Conservation (phyloP, 2,329 filamentous ascomycete genomes). For the Malbranchea cinnamomea region DNA sequence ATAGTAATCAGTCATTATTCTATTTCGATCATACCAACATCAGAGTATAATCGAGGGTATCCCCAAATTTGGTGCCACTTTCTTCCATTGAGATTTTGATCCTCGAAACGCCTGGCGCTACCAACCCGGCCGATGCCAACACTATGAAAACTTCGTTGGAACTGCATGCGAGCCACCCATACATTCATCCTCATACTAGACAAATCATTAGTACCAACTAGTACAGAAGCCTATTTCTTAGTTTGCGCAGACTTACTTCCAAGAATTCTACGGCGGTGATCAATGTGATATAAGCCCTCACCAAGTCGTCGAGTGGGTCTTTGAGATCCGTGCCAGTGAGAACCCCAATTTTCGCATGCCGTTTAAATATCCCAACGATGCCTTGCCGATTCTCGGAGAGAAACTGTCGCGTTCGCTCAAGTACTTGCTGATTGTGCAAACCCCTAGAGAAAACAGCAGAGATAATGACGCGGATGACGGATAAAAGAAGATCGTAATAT, state of each 20-base stretch:
- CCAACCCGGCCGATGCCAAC: too few species aligned
- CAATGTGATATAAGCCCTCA: slow-evolving; percentile 71
- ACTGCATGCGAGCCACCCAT: too few species aligned
- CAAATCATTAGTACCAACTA: too few species aligned
- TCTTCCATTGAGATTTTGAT: too few species aligned
- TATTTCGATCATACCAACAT: too few species aligned
- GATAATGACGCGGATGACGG: slow-evolving; percentile 66
- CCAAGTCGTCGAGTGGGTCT: slow-evolving; percentile 56
- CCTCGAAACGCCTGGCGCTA: too few species aligned
- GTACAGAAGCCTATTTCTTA: not conserved
- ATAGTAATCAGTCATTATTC: too few species aligned
- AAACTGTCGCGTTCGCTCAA: slow-evolving; percentile 65
- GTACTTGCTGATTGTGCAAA: slow-evolving; percentile 56
- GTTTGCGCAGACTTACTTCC: slow-evolving; percentile 48
- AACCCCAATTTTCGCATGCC: slow-evolving; percentile 62
- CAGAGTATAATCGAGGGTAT: too few species aligned
- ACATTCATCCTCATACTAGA: slow-evolving; percentile 7
- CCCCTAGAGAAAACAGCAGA: slow-evolving; percentile 70
- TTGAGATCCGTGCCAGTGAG: slow-evolving; percentile 35
- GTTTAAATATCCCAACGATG: slow-evolving; percentile 80
- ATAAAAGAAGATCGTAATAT: slow-evolving; percentile 72
- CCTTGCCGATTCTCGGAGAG: slow-evolving; percentile 67
- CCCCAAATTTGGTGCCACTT: too few species aligned
- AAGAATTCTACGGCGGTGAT: slow-evolving; percentile 72
- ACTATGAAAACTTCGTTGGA: too few species aligned